Conservation (phyloP, 176 grass and related monocot species). For the Raddia guianensis region DNA sequence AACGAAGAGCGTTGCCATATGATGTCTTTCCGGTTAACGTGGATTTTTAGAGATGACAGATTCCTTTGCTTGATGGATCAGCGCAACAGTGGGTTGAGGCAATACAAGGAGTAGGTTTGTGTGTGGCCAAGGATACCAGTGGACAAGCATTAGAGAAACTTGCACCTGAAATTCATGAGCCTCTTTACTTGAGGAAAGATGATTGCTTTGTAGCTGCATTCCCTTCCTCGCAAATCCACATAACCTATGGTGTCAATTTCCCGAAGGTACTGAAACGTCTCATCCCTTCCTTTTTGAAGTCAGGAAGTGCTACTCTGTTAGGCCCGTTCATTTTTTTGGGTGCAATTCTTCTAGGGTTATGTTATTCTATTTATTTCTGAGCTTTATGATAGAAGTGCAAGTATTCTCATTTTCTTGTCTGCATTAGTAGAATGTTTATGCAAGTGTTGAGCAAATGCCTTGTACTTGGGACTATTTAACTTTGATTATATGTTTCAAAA, state of each 20-base stretch:
- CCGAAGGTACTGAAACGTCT: slow-evolving; percentile 46
- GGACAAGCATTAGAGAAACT: slow-evolving; percentile 66
- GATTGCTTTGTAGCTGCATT: slow-evolving; percentile 83
- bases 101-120: slow-evolving; percentile 53
- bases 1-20: background rate
- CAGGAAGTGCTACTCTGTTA: background rate
- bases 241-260: slow-evolving; percentile 92
- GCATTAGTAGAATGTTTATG: slow-evolving; percentile 15
- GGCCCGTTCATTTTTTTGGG: background rate
- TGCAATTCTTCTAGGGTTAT: background rate
- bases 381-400: slow-evolving; percentile 1
- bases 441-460: slow-evolving; percentile 1
- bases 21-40: slow-evolving; percentile 32
- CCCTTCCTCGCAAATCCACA: slow-evolving; percentile 58
- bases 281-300: slow-evolving; percentile 14
- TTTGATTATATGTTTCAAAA: slow-evolving; percentile 1
- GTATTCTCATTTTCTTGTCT: slow-evolving; percentile 1
- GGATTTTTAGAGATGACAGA: slow-evolving; percentile 59
- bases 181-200: slow-evolving; percentile 55
- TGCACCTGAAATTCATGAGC: slow-evolving; percentile 59
- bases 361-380: background rate
- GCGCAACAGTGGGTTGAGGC: slow-evolving; percentile 77
- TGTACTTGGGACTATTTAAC: background rate
- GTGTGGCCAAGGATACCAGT: slow-evolving; percentile 52
- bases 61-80: slow-evolving; percentile 98